Conservation (phyloP, 2,329 filamentous ascomycete genomes). For the Clarireedia hainanense region DNA sequence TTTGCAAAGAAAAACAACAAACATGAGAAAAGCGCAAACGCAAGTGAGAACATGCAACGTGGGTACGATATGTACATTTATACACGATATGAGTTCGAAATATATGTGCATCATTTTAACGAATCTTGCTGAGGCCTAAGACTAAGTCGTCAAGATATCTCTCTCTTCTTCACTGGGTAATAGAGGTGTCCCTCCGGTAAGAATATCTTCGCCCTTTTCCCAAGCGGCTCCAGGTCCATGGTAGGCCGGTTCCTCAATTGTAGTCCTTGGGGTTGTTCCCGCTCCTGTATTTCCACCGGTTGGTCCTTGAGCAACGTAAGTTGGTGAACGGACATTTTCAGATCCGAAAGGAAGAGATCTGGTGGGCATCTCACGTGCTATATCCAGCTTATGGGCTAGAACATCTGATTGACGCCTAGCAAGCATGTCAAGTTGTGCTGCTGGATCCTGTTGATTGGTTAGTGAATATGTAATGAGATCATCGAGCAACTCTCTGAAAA, state of each 20-base stretch:
- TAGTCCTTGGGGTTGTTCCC: slow-evolving; percentile 15
- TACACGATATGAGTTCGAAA: not conserved
- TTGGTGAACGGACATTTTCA: slow-evolving; percentile 38
- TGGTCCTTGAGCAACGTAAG: slow-evolving; percentile 36
- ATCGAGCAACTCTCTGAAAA: slow-evolving; percentile 1
- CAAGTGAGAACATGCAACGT: not conserved
- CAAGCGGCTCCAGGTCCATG: slow-evolving; percentile 42
- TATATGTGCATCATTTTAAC: slow-evolving; percentile 1
- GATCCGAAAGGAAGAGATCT: slow-evolving; percentile 47
- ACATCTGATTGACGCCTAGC: slow-evolving; percentile 57
- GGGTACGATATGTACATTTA: not conserved
- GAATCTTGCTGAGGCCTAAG: slow-evolving; percentile 35
- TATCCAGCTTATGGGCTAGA: slow-evolving; percentile 45
- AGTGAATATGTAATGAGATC: slow-evolving; percentile 8
- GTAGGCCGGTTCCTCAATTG: slow-evolving; percentile 40
- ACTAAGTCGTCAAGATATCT: slow-evolving; percentile 25
- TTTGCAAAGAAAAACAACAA: no score
- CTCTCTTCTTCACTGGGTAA: slow-evolving; percentile 27
- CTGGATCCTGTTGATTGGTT: slow-evolving; percentile 53
- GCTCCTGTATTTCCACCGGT: slow-evolving; percentile 11
- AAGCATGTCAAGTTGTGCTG: slow-evolving; percentile 61
- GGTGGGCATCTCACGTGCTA: slow-evolving; percentile 37
- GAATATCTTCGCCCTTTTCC: slow-evolving; percentile 42
- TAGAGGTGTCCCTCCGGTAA: slow-evolving; percentile 31
- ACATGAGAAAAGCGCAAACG: not conserved